Percentiles rank a stretch among this genome's conserved stretches.
Conservation (phyloP, 768 basidiomycete genomes). For the Termitomyces sp. region DNA sequence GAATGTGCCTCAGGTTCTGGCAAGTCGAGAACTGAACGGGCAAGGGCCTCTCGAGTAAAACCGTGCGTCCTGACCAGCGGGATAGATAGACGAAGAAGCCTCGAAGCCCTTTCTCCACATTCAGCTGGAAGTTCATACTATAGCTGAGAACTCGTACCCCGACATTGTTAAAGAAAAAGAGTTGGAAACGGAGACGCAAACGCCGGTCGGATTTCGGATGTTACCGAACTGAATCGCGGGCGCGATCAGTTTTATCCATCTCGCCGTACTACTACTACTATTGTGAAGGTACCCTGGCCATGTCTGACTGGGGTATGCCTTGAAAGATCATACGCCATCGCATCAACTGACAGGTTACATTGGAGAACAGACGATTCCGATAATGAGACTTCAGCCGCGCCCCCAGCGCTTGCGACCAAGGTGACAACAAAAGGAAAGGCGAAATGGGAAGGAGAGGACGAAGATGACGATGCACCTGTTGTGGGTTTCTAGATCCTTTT, state of each 20-base stretch:
- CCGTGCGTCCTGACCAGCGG: slow-evolving; percentile 63
- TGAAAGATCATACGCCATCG: not conserved
- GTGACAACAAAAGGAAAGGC: slow-evolving; percentile 31
- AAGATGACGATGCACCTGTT: slow-evolving; percentile 72
- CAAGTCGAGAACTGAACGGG: slow-evolving; percentile 55
- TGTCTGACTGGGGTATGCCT: slow-evolving; percentile 37
- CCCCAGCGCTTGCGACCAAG: slow-evolving; percentile 19
- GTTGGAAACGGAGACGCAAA: slow-evolving; percentile 3
- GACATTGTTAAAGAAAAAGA: slow-evolving; percentile 11
- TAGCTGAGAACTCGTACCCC: slow-evolving; percentile 7
- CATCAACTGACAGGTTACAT: not conserved
- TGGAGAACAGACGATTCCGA: slow-evolving; percentile 27
- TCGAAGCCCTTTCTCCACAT: slow-evolving; percentile 17
- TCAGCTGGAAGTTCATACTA: not conserved
- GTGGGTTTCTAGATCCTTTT: slow-evolving; percentile 39
- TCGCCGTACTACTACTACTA: not conserved
- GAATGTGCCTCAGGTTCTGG: slow-evolving; percentile 39
- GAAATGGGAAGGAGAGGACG: slow-evolving; percentile 92
- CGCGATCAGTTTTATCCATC: slow-evolving; percentile 17
- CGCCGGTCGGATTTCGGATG: slow-evolving; percentile 11
- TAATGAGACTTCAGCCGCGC: slow-evolving; percentile 26
- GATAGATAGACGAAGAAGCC: slow-evolving; percentile 54
- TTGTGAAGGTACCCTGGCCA: slow-evolving; percentile 13
- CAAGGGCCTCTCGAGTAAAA: slow-evolving; percentile 67
- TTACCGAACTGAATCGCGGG: slow-evolving; percentile 15